phyloP scores from a whole-genome alignment of 768 basidiomycete species.

The Tephrocybe sp. region DNA sequence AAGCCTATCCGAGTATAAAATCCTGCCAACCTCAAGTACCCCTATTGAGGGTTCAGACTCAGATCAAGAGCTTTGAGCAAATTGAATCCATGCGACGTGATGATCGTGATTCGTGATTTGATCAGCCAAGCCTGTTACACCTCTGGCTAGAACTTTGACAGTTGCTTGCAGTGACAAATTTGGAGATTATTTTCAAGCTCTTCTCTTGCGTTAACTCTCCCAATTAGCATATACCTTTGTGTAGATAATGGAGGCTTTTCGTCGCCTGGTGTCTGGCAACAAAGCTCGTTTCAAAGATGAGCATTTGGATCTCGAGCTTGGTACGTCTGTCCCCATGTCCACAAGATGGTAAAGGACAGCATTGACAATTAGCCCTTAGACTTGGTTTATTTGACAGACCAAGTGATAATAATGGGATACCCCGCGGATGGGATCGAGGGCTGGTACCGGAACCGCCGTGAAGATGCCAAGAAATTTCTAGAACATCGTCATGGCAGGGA shows the following conservation, averaged over 20 bases:
- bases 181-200: too few relatives aligned
- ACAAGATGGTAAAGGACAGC: not conserved
- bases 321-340: conserved; percentile 25
- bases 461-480: conserved; percentile 76
- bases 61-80: too few relatives aligned
- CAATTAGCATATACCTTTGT: too few relatives aligned
- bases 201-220: too few relatives aligned
- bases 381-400: conserved; percentile 71
- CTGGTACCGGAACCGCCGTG: conserved; percentile 75
- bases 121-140: too few relatives aligned
- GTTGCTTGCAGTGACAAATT: too few relatives aligned
- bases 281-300: conserved; percentile 78
- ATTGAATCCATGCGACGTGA: too few relatives aligned
- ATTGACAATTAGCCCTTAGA: conserved; percentile 27
- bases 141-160: too few relatives aligned
- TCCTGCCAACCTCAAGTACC: too few relatives aligned
- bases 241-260: conserved; percentile 62
- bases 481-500: conserved; percentile 71
- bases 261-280: conserved; percentile 76
- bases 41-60: too few relatives aligned
- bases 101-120: too few relatives aligned
- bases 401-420: conserved; percentile 80
- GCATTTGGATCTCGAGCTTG: conserved; percentile 67
- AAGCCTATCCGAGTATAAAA: too few relatives aligned
- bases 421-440: conserved; percentile 80